Evolutionary conservation across 1,284 basidiomycete genomes (phyloP).

Genomic region (Schizophyllum amplum): DNA sequence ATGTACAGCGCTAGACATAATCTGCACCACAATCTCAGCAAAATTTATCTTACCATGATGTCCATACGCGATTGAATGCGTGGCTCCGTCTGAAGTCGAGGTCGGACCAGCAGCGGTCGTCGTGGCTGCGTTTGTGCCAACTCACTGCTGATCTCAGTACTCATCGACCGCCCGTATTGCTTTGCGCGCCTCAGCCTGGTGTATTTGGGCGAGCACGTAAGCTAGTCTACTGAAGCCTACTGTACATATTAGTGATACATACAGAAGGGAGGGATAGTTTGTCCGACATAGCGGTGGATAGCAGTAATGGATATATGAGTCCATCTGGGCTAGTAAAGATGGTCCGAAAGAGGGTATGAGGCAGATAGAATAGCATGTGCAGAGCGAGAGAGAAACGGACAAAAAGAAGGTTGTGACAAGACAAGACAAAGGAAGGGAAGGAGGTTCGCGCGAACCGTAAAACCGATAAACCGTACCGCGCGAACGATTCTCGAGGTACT

Average conservation of each 20-base stretch:
- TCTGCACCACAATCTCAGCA: no score
- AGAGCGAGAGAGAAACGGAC: background rate
- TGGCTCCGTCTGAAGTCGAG: no score
- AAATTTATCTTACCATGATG: no score
- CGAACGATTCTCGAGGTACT: background rate
- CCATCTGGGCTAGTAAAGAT: background rate
- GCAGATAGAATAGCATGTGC: background rate
- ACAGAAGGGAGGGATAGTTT: background rate
- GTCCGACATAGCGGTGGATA: background rate
- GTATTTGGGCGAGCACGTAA: background rate
- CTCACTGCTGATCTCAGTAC: no score
- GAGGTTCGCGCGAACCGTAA: background rate
- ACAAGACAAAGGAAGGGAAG: background rate
- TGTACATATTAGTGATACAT: background rate
- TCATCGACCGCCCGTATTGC: no score
- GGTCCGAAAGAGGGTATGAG: background rate
- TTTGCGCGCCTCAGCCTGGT: background rate
- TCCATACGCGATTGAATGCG: no score
- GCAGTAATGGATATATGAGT: background rate
- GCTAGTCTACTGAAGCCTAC: background rate
- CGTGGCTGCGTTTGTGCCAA: no score
- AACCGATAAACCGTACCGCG: background rate
- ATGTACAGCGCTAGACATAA: background rate
- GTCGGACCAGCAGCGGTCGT: no score
- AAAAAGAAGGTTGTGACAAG: background rate